A percentile compares a stretch with the other conserved stretches of the same genome.
Conservation (phyloP, 2,329 filamentous ascomycete species). For the Trichophyton rubrum region DNA sequence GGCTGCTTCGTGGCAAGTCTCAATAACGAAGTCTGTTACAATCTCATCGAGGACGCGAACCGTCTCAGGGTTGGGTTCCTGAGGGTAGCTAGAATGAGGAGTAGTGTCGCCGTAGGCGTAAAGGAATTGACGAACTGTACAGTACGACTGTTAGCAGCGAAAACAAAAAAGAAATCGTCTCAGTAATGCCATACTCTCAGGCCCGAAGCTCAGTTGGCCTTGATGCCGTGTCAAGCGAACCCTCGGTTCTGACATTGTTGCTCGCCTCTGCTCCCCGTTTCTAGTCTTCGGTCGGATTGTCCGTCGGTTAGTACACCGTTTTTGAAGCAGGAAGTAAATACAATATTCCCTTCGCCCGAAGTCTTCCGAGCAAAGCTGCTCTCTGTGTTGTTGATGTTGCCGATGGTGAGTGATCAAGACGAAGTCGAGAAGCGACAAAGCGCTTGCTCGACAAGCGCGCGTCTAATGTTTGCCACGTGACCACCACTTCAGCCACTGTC, state of each 20-base stretch:
- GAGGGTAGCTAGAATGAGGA: constrained; percentile 51
- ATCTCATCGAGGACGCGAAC: constrained; percentile 86
- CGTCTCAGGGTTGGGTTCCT: constrained; percentile 67
- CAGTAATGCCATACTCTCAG: constrained; percentile 47
- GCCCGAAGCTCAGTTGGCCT: constrained; percentile 66
- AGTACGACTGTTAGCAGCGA: background rate
- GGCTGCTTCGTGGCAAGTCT: constrained; percentile 80
- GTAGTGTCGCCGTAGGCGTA: constrained; percentile 35
- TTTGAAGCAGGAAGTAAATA: no score
- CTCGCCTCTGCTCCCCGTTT: background rate
- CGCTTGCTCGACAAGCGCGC: background rate
- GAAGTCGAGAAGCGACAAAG: background rate
- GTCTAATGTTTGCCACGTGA: background rate
- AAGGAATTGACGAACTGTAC: constrained; percentile 30
- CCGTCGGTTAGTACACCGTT: no score
- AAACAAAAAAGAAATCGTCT: background rate
- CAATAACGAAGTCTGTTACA: constrained; percentile 90
- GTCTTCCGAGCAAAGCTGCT: no score
- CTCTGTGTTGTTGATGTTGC: no score
- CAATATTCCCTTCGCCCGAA: no score
- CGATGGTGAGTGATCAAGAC: background rate
- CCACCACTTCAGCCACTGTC: background rate
- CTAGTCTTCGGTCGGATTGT: no score
- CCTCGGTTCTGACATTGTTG: constrained; percentile 55
- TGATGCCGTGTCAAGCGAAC: constrained; percentile 68